Conservation (phyloP, 2,329 filamentous ascomycete genomes). For the Didymella keratinophila region DNA sequence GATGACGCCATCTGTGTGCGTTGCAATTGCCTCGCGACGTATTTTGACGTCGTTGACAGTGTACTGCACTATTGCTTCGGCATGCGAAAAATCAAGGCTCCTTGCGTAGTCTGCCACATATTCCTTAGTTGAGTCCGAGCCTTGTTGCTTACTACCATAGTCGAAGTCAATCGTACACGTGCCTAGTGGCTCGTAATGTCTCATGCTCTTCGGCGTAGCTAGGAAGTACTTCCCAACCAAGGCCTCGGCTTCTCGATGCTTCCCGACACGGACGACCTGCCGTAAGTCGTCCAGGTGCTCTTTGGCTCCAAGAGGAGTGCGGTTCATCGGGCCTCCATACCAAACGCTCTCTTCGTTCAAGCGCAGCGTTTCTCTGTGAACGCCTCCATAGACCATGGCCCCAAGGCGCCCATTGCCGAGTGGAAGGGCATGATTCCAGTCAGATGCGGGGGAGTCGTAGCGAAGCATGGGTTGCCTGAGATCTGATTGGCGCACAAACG, state of each 20-base stretch:
- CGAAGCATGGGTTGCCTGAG: slow-evolving; percentile 17
- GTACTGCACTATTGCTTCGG: slow-evolving; percentile 52
- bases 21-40: slow-evolving; percentile 54
- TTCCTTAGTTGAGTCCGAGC: slow-evolving; percentile 11
- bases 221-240: slow-evolving; percentile 55
- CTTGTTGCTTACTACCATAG: neutral
- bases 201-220: slow-evolving; percentile 56
- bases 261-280: slow-evolving; percentile 52
- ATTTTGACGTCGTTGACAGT: slow-evolving; percentile 42
- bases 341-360: slow-evolving; percentile 58
- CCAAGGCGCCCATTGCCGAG: slow-evolving; percentile 60
- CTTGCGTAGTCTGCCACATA: slow-evolving; percentile 47
- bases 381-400: slow-evolving; percentile 57
- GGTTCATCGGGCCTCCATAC: slow-evolving; percentile 49
- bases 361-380: slow-evolving; percentile 54
- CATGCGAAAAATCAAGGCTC: slow-evolving; percentile 51
- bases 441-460: slow-evolving; percentile 21
- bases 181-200: slow-evolving; percentile 59
- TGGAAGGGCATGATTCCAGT: slow-evolving; percentile 55
- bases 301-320: slow-evolving; percentile 47
- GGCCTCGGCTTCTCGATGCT: slow-evolving; percentile 54
- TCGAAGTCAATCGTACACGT: slow-evolving; percentile 25
- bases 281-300: slow-evolving; percentile 53
- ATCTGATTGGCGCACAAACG: slow-evolving; percentile 14
- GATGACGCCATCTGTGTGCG: slow-evolving; percentile 53